Evolutionary conservation across 345 rosid species (phyloP), one percentile per base, ranked within the genome.

Genomic region (Arabis alpina): DNA sequence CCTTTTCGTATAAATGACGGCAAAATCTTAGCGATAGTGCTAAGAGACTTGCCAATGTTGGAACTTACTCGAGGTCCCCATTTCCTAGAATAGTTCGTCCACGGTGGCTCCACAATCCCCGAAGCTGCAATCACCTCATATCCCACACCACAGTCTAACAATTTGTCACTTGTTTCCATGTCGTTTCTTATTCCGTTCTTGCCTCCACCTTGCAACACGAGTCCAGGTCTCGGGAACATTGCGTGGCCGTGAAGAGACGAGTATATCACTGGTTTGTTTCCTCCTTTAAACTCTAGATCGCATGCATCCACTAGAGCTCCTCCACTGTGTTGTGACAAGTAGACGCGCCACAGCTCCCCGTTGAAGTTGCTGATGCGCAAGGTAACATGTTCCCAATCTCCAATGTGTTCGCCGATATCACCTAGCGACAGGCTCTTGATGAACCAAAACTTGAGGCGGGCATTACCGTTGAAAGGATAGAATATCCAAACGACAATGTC

Each of bases 301-400:
- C 90, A 74, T 1, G 85, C 83, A 10, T 76, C 66, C 25, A 85
- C 55, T 84, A 92, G 84, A 0, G 66, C 58, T 6, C 98, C 98
- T 3, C 81, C 66, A n/a, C 89, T 82, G 67, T 89, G 94, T 69
- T 86, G 65, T 3, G 90, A 79, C 48, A 85, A 80, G 66, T 79
- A 89, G 8, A 82, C 82, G 2, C 82, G 55, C 74, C 74, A 61
- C 2, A 92, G 70, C 79, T 83, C 80, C 2, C 89, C 94, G 19
- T 70, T 77, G 67, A 92, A 89, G 54, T 92, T 92, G 84, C 92
- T 92, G 34, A 89, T 59, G 70, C 98, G 81, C 11, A 92, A 64
- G 6, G 93, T 85, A 53, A 87, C 61, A 43, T 87, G 96, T 80
- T 92, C 98, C 98, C 96, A 92, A 9, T 92, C 96, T 1, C 98